phyloP scores from a whole-genome alignment of 306 rosid genomes.

The Vicia faba region DNA sequence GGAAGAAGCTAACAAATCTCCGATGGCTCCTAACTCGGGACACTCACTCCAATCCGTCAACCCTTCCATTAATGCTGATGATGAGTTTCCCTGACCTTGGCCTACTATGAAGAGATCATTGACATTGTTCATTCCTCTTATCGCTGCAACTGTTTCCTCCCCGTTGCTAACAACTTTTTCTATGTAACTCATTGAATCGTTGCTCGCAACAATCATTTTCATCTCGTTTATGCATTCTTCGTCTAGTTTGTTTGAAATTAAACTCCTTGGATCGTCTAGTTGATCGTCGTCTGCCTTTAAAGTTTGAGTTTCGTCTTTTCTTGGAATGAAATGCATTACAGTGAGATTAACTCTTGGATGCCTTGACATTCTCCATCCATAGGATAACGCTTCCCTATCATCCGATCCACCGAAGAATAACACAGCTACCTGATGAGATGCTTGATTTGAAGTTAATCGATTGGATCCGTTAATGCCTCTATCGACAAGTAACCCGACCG shows the following conservation, averaged over 20 bases:
- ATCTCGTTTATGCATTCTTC: slow-evolving; percentile 59
- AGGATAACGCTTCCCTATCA: slow-evolving; percentile 78
- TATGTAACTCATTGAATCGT: slow-evolving; percentile 42
- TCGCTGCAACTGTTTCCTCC: slow-evolving; percentile 71
- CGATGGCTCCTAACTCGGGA: slow-evolving; percentile 84
- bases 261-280: neutral
- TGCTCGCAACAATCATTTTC: slow-evolving; percentile 17
- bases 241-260: slow-evolving; percentile 32
- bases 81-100: slow-evolving; percentile 65
- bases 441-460: slow-evolving; percentile 47
- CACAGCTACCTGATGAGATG: slow-evolving; percentile 52
- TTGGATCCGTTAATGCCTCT: slow-evolving; percentile 68
- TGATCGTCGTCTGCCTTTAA: neutral
- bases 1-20: slow-evolving; percentile 80
- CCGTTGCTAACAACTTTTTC: slow-evolving; percentile 70
- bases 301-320: slow-evolving; percentile 19
- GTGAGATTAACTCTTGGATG: slow-evolving; percentile 61
- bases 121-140: slow-evolving; percentile 55
- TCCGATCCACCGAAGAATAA: slow-evolving; percentile 84
- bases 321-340: slow-evolving; percentile 55
- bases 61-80: slow-evolving; percentile 74
- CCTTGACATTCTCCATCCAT: slow-evolving; percentile 78
- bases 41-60: slow-evolving; percentile 86
- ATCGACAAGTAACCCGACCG: slow-evolving; percentile 76
- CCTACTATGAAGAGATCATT: slow-evolving; percentile 79